phyloP scores from a whole-genome alignment of 805 yeast species.

The Ogataea dorogensis region DNA sequence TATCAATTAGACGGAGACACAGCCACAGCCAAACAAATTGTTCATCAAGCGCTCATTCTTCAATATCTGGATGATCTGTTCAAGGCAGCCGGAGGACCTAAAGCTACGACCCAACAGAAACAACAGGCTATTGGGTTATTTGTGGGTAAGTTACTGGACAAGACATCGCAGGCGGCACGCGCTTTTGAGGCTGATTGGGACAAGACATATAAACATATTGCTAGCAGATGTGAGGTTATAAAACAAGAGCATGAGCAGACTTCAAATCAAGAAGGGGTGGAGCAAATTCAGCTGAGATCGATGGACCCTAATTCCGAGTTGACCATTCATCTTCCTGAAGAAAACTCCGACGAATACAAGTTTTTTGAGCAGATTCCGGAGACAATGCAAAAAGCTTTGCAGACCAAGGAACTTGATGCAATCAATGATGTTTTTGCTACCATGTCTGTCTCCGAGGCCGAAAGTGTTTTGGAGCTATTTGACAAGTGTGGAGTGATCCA shows the following conservation, averaged over 20 bases:
- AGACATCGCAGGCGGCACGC: constrained; percentile 56
- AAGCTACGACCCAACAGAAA: constrained; percentile 22
- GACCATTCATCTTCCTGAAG: constrained; percentile 65
- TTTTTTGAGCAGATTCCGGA: constrained; percentile 57
- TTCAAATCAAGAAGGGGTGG: constrained; percentile 56
- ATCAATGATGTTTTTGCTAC: constrained; percentile 80
- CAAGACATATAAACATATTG: constrained; percentile 73
- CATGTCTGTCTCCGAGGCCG: constrained; percentile 77
- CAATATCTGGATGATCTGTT: constrained; percentile 51
- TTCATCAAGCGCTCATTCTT: constrained; percentile 75
- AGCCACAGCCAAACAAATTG: constrained; percentile 55
- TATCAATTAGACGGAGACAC: constrained; percentile 64
- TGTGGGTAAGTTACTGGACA: constrained; percentile 57
- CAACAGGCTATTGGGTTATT: constrained; percentile 57
- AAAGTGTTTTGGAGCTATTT: constrained; percentile 65
- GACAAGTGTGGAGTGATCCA: constrained; percentile 83
- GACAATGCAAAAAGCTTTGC: constrained; percentile 72
- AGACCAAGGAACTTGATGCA: constrained; percentile 65
- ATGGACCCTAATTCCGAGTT: constrained; percentile 81
- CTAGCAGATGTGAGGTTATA: constrained; percentile 68
- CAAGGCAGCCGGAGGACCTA: constrained; percentile 26
- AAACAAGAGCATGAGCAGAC: constrained; percentile 46
- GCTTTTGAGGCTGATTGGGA: constrained; percentile 75
- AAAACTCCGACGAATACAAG: constrained; percentile 50
- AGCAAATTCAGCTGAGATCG: constrained; percentile 82